Evolutionary conservation across 2,329 filamentous ascomycete genomes (phyloP).

Genomic region (Trichoderma sp.): DNA sequence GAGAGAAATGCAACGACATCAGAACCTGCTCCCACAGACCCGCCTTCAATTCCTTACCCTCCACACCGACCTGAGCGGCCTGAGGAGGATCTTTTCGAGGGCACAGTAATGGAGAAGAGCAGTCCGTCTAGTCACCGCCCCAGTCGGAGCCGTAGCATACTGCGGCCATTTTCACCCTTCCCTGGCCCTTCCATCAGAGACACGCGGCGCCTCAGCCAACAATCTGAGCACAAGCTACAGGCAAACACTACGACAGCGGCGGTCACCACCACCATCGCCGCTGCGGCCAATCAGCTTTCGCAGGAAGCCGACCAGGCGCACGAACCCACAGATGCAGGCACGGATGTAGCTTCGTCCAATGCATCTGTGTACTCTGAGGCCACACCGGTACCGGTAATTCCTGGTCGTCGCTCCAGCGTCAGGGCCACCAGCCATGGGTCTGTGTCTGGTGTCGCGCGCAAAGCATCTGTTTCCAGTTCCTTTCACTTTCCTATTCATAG

Average conservation of each 20-base stretch:
- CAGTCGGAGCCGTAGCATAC: slow-evolving; percentile 6
- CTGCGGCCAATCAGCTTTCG: not conserved
- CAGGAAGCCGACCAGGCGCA: slow-evolving; percentile 14
- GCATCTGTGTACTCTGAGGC: slow-evolving; percentile 4
- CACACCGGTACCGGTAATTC: slow-evolving; percentile 1
- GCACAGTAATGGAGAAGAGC: not conserved
- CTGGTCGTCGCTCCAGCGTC: slow-evolving; percentile 6
- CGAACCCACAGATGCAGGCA: slow-evolving; percentile 7
- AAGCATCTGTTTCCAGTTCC: slow-evolving; percentile 39
- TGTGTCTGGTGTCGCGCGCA: slow-evolving; percentile 27
- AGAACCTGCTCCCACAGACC: slow-evolving; percentile 1
- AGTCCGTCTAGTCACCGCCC: slow-evolving; percentile 3
- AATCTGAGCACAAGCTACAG: slow-evolving; percentile 9
- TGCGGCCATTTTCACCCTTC: slow-evolving; percentile 14
- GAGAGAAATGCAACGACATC: not conserved
- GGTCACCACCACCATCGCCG: not conserved
- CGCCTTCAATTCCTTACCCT: slow-evolving; percentile 18
- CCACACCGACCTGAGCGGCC: slow-evolving; percentile 26
- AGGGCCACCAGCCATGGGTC: not conserved
- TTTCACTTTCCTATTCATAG: slow-evolving; percentile 34
- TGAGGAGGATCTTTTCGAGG: slow-evolving; percentile 22
- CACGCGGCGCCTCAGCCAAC: not conserved
- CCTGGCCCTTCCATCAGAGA: not conserved
- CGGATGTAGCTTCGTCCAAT: not conserved
- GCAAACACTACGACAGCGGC: not conserved